Conservation (phyloP, 2,329 filamentous ascomycete species). For the Colletotrichum sp. region DNA sequence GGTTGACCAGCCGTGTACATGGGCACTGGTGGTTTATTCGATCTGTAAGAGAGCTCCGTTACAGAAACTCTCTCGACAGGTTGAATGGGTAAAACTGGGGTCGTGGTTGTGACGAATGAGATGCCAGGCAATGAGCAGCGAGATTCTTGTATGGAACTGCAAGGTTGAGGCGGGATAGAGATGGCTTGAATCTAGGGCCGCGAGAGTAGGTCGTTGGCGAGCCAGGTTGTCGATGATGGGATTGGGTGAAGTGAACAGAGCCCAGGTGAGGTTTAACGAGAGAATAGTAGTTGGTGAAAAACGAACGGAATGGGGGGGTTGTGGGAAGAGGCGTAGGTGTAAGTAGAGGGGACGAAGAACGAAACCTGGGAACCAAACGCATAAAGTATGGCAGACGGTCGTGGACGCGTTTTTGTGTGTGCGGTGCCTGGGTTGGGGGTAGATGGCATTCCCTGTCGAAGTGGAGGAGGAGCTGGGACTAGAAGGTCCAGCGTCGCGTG, state of each 20-base stretch:
- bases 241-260: background rate
- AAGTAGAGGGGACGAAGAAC: slow-evolving; percentile 18
- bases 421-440: slow-evolving; percentile 15
- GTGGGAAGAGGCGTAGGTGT: slow-evolving; percentile 12
- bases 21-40: slow-evolving; percentile 11
- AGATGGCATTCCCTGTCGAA: slow-evolving; percentile 18
- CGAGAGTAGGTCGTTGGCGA: background rate
- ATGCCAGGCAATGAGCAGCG: background rate
- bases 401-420: slow-evolving; percentile 21
- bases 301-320: slow-evolving; percentile 15
- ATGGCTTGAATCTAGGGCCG: background rate
- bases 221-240: background rate
- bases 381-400: slow-evolving; percentile 22
- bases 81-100: background rate
- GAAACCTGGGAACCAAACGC: slow-evolving; percentile 17
- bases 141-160: background rate
- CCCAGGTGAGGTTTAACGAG: slow-evolving; percentile 7
- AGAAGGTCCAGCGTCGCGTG: slow-evolving; percentile 16
- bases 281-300: slow-evolving; percentile 19
- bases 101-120: background rate
- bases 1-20: slow-evolving; percentile 23
- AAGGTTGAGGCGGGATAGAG: background rate
- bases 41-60: slow-evolving; percentile 12
- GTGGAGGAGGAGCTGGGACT: slow-evolving; percentile 6
- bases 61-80: slow-evolving; percentile 16